phyloP scores from a whole-genome alignment of 1,284 basidiomycete species.

The Cutaneotrichosporon cutaneum region DNA sequence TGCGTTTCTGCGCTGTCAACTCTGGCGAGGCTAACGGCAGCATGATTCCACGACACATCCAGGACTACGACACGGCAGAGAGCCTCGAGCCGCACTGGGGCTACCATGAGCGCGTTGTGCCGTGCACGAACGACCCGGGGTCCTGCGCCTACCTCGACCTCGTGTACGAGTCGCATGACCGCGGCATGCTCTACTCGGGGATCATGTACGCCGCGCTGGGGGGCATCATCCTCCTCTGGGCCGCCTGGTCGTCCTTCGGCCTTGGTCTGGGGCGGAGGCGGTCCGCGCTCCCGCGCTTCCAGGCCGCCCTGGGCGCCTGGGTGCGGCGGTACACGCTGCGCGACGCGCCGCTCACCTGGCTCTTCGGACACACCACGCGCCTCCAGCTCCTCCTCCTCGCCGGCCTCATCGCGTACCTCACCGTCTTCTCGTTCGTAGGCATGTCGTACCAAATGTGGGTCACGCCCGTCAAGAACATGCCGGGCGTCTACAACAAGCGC shows the following conservation, averaged over 20 bases:
- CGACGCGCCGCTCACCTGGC: conserved; percentile 16
- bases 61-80: conserved; percentile 27
- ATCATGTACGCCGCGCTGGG: conserved; percentile 32
- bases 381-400: conserved; percentile 34
- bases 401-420: conserved; percentile 27
- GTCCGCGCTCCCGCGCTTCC: not conserved
- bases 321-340: not conserved
- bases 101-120: conserved; percentile 33
- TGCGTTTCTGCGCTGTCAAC: no score
- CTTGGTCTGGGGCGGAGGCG: not conserved
- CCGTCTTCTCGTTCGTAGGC: conserved; percentile 37
- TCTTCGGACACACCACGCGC: conserved; percentile 36
- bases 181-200: conserved; percentile 36
- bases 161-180: conserved; percentile 38
- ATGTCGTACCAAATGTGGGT: conserved; percentile 35
- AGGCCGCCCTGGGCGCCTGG: not conserved
- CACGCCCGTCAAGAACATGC: conserved; percentile 34
- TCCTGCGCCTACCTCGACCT: conserved; percentile 40
- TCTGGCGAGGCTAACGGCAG: not conserved
- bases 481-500: conserved; percentile 32
- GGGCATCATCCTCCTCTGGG: conserved; percentile 29
- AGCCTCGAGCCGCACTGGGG: conserved; percentile 39
- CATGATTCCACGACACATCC: conserved; percentile 29
- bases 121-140: conserved; percentile 39
- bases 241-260: conserved; percentile 13